phyloP scores from a whole-genome alignment of 768 basidiomycete species.

The Xerocomus brunneocitrinus region DNA sequence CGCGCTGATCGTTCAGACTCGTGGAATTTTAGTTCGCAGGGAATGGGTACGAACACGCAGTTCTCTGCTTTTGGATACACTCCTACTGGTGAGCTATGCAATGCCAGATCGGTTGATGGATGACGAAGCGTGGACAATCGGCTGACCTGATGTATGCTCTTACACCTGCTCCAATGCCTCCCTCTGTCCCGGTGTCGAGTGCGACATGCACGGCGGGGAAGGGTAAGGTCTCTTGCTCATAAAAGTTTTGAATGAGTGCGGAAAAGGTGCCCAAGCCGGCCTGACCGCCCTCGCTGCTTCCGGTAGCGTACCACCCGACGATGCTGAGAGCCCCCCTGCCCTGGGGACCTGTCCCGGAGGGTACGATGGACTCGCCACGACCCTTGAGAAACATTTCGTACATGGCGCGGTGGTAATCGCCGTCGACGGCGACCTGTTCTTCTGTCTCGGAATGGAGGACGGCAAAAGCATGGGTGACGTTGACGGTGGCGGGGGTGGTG shows the following conservation, averaged over 20 bases:
- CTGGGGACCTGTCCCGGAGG: slow-evolving; percentile 15
- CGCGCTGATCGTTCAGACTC: slow-evolving; percentile 82
- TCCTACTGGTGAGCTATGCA: slow-evolving; percentile 75
- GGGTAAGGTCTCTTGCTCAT: slow-evolving; percentile 85
- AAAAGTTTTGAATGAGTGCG: slow-evolving; percentile 96
- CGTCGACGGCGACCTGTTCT: slow-evolving; percentile 93
- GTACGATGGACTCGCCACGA: slow-evolving; percentile 49
- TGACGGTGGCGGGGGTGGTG: slow-evolving; percentile 36
- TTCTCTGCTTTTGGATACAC: slow-evolving; percentile 89
- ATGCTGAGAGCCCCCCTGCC: slow-evolving; percentile 71
- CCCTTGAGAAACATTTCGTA: slow-evolving; percentile 70
- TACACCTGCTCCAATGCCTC: slow-evolving; percentile 62
- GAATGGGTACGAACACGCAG: slow-evolving; percentile 89
- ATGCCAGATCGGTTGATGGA: slow-evolving; percentile 9
- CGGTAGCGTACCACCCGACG: slow-evolving; percentile 89
- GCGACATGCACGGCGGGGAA: slow-evolving; percentile 89
- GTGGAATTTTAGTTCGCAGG: slow-evolving; percentile 79
- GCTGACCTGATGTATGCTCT: slow-evolving; percentile 82
- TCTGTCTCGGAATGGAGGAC: slow-evolving; percentile 89
- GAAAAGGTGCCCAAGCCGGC: slow-evolving; percentile 80
- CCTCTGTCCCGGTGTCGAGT: slow-evolving; percentile 78
- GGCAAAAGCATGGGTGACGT: slow-evolving; percentile 82
- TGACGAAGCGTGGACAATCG: neutral
- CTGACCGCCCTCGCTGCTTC: slow-evolving; percentile 48
- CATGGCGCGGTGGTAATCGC: slow-evolving; percentile 93